Evolutionary conservation across 2,329 filamentous ascomycete genomes (phyloP).

Genomic region (Tolypocladium amazonense): DNA sequence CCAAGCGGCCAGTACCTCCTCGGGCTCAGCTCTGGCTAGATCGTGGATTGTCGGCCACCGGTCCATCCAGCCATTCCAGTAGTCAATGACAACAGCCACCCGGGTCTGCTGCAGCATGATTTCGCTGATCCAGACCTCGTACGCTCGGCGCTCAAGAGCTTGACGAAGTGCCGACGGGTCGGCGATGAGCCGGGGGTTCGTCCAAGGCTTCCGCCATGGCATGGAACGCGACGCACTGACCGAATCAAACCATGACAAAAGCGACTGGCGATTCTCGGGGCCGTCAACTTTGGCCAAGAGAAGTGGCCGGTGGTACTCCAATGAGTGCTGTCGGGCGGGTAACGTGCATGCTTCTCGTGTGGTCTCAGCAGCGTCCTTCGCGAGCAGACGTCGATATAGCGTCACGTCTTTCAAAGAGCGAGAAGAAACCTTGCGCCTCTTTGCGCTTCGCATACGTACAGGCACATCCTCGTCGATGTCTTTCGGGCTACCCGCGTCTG

Average conservation of each 20-base stretch:
- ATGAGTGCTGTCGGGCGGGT: conserved; percentile 7
- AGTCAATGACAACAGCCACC: conserved; percentile 49
- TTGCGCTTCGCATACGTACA: not conserved
- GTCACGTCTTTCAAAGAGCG: not conserved
- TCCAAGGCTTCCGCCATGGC: conserved; percentile 51
- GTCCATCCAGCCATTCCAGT: conserved; percentile 52
- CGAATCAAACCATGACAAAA: conserved; percentile 42
- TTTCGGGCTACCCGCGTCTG: not conserved
- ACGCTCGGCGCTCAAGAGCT: conserved; percentile 43
- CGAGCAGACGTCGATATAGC: conserved; percentile 4
- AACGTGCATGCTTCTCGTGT: conserved; percentile 5
- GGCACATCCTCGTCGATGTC: not conserved
- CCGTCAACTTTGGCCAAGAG: conserved; percentile 29
- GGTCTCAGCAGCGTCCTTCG: not conserved
- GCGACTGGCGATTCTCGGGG: conserved; percentile 18
- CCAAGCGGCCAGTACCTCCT: conserved; percentile 50
- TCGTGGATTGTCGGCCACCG: conserved; percentile 49
- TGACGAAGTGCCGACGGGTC: conserved; percentile 23
- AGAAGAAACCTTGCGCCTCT: conserved; percentile 5
- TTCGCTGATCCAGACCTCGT: conserved; percentile 58
- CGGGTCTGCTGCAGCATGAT: conserved; percentile 59
- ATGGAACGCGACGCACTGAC: conserved; percentile 37
- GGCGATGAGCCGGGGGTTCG: conserved; percentile 26
- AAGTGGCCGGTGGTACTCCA: conserved; percentile 37
- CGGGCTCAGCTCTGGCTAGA: conserved; percentile 39